Conservation (phyloP, 139 green algal species). For the Coelastrella sp. region DNA sequence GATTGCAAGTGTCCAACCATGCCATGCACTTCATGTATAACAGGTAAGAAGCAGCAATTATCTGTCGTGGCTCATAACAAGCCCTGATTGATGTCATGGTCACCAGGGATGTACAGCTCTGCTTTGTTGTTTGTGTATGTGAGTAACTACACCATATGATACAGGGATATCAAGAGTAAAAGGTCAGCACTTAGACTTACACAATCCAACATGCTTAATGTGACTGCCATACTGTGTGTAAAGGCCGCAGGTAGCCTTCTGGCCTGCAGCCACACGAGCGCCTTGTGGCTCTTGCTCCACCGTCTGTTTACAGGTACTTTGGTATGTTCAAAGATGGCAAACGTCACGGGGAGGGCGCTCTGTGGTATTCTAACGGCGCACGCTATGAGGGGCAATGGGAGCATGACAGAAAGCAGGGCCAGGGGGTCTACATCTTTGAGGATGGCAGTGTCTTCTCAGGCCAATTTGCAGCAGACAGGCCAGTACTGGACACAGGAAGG, state of each 20-base stretch:
- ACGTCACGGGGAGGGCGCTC: constrained; percentile 67
- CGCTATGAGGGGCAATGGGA: constrained; percentile 68
- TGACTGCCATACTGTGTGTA: too few relatives aligned
- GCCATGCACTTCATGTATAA: constrained; percentile 78
- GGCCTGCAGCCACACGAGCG: too few relatives aligned
- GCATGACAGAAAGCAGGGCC: constrained; percentile 52
- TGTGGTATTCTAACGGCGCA: constrained; percentile 76
- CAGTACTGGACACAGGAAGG: constrained; percentile 52
- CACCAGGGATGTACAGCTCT: too few relatives aligned
- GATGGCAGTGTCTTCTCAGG: constrained; percentile 65
- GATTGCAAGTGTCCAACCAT: constrained; percentile 54
- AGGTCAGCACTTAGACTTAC: too few relatives aligned
- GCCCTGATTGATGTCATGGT: too few relatives aligned
- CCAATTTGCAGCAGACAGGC: constrained; percentile 67
- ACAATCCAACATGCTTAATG: too few relatives aligned
- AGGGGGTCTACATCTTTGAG: constrained; percentile 63
- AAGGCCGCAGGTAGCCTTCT: too few relatives aligned
- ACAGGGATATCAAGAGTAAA: too few relatives aligned
- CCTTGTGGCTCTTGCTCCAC: neutral
- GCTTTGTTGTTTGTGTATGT: too few relatives aligned
- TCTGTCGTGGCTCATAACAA: constrained; percentile 65
- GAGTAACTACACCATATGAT: too few relatives aligned
- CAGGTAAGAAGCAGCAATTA: constrained; percentile 56
- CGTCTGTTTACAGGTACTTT: constrained; percentile 60
- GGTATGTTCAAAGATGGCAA: constrained; percentile 72